Conservation (phyloP, 768 basidiomycete species). For the Collybia nuda region DNA sequence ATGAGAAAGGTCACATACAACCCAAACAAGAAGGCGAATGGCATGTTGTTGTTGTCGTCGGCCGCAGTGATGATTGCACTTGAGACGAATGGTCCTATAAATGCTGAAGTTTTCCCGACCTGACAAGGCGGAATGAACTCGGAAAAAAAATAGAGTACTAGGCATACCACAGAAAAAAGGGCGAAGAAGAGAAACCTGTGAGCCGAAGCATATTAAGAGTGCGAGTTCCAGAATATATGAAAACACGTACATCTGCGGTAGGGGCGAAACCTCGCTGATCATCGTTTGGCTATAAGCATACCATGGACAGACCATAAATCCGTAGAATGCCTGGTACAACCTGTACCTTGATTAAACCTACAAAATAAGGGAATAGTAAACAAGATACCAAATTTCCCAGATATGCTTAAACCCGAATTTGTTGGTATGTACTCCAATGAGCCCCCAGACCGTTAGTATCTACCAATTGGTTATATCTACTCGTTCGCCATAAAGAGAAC, state of each 20-base stretch:
- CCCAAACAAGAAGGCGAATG: slow-evolving; percentile 71
- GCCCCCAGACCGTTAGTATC: slow-evolving; percentile 72
- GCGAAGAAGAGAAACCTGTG: slow-evolving; percentile 70
- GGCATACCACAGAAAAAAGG: slow-evolving; percentile 63
- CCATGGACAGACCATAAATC: slow-evolving; percentile 76
- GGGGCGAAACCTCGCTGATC: slow-evolving; percentile 77
- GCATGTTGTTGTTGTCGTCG: slow-evolving; percentile 70
- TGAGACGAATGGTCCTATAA: slow-evolving; percentile 75
- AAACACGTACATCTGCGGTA: slow-evolving; percentile 63
- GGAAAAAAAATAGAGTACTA: background rate
- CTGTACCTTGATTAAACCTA: slow-evolving; percentile 27
- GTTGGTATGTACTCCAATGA: slow-evolving; percentile 72
- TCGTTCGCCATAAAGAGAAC: background rate
- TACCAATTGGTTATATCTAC: slow-evolving; percentile 16
- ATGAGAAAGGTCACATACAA: slow-evolving; percentile 42
- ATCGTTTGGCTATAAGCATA: slow-evolving; percentile 82
- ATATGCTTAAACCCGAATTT: slow-evolving; percentile 81
- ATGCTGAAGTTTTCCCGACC: slow-evolving; percentile 76
- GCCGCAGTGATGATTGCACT: slow-evolving; percentile 73
- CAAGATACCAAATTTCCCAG: slow-evolving; percentile 73
- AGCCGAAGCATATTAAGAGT: background rate
- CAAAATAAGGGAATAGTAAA: background rate
- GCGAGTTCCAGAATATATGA: too few species aligned
- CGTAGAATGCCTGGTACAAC: slow-evolving; percentile 71
- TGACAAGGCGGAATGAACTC: slow-evolving; percentile 16